Evolutionary conservation across 345 rosid genomes (phyloP).

Genomic region (Brassica incana): DNA sequence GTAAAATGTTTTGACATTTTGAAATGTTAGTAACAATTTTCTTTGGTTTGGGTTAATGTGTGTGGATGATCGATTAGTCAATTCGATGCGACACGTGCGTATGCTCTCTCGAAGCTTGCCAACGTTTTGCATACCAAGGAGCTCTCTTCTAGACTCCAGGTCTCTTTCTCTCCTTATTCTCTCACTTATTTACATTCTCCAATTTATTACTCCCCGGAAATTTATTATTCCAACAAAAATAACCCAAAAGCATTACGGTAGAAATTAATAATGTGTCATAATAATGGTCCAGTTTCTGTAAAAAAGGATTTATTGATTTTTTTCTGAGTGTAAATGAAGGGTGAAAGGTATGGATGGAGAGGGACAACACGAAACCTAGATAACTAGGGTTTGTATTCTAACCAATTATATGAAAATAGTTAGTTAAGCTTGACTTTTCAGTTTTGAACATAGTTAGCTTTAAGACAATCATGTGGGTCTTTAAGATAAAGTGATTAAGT

Average conservation of each 20-base stretch:
- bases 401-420: constrained; percentile 5
- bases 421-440: constrained; percentile 22
- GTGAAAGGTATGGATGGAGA: not conserved
- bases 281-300: constrained; percentile 1
- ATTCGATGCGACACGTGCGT: constrained; percentile 95
- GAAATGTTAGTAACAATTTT: not conserved
- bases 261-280: constrained; percentile 13
- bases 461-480: constrained; percentile 35
- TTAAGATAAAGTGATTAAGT: constrained; percentile 1
- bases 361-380: constrained; percentile 31
- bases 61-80: constrained; percentile 45
- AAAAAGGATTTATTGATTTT: constrained; percentile 12
- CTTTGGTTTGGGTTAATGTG: not conserved
- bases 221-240: constrained; percentile 3
- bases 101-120: constrained; percentile 98
- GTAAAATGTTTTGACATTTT: constrained; percentile 22
- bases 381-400: constrained; percentile 31
- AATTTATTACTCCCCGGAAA: not conserved
- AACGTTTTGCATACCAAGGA: constrained; percentile 95
- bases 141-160: constrained; percentile 79
- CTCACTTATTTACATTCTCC: constrained; percentile 16
- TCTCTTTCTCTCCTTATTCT: constrained; percentile 36
- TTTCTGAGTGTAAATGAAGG: not conserved
- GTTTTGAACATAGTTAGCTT: constrained; percentile 25
- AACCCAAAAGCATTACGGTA: constrained; percentile 12